These are phyloP conservation scores for Carex myosuroides DNA, from an alignment of 176 grass and related monocot genomes.

Conservation along the genomic window DNA sequence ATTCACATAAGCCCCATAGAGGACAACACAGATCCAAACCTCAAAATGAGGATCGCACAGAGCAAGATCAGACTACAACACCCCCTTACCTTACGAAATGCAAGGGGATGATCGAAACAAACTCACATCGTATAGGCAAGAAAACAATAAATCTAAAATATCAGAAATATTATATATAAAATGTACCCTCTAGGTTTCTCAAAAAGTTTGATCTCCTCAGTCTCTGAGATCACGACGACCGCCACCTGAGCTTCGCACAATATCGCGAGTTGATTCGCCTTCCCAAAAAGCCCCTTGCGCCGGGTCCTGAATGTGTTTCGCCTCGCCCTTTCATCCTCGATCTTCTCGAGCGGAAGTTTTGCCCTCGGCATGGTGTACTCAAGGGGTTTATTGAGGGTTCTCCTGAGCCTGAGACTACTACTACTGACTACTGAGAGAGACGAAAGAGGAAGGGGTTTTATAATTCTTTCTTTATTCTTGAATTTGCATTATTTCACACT, in stretches of 20 bases:
- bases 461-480: too few species aligned
- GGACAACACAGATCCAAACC: neutral
- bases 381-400: too few species aligned
- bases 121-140: too few species aligned
- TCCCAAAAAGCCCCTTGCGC: slow-evolving; percentile 68
- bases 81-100: neutral
- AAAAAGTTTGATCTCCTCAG: neutral
- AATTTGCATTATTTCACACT: too few species aligned
- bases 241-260: slow-evolving; percentile 78
- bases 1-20: neutral
- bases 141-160: too few species aligned
- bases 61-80: neutral
- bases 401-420: too few species aligned
- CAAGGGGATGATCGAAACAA: neutral
- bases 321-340: slow-evolving; percentile 53
- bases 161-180: too few species aligned
- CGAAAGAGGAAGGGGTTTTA: too few species aligned
- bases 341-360: slow-evolving; percentile 62
- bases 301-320: slow-evolving; percentile 63
- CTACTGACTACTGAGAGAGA: too few species aligned
- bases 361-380: slow-evolving; percentile 28
- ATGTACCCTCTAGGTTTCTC: slow-evolving; percentile 23
- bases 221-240: slow-evolving; percentile 74
- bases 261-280: slow-evolving; percentile 73
- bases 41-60: neutral